Conservation (phyloP, 345 rosid genomes). For the Bruguiera sexangula region DNA sequence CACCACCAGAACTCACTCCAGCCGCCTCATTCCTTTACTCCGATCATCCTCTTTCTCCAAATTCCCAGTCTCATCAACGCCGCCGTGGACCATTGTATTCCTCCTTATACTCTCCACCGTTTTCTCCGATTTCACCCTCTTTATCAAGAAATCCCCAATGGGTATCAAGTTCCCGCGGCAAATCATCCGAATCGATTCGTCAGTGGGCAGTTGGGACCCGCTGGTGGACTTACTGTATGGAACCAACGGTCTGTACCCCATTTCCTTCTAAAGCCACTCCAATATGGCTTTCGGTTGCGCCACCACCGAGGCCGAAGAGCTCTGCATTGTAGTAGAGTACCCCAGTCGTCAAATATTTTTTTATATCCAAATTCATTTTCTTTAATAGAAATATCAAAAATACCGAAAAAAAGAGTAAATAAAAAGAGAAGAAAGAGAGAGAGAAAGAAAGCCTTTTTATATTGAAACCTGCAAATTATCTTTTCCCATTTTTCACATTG, state of each 20-base stretch:
- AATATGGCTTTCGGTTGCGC: conserved; percentile 70
- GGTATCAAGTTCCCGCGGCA: conserved; percentile 89
- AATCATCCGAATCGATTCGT: conserved; percentile 62
- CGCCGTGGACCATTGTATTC: conserved; percentile 75
- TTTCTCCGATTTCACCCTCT: conserved; percentile 82
- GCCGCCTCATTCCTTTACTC: conserved; percentile 41
- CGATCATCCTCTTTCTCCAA: conserved; percentile 47
- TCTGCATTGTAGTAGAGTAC: conserved; percentile 12
- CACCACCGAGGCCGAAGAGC: conserved; percentile 16
- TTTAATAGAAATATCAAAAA: no score
- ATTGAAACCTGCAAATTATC: no score
- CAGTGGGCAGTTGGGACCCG: conserved; percentile 57
- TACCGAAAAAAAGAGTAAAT: no score
- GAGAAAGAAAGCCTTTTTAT: no score
- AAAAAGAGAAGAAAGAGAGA: no score
- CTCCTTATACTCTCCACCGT: conserved; percentile 70
- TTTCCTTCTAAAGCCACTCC: conserved; percentile 86
- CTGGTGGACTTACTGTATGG: conserved; percentile 49
- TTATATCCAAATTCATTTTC: no score
- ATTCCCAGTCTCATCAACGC: conserved; percentile 33
- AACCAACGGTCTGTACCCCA: conserved; percentile 77
- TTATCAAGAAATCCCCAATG: conserved; percentile 60
- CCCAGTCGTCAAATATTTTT: neutral
- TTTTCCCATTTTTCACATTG: no score
- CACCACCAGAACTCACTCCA: no score